Conservation (phyloP, 2,329 filamentous ascomycete genomes). For the Microsporum ferrugineum region DNA sequence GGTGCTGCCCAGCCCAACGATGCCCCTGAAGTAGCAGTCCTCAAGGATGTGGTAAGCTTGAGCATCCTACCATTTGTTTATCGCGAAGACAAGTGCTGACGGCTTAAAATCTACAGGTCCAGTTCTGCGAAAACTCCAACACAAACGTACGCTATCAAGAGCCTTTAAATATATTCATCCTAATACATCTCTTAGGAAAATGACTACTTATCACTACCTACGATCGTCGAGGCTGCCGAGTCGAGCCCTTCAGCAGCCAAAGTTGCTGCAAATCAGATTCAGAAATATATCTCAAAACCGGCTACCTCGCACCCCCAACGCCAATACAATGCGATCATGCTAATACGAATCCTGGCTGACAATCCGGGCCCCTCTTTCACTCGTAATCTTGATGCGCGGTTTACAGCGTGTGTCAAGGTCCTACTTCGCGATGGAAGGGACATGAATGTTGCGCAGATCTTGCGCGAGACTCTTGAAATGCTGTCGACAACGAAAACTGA, state of each 20-base stretch:
- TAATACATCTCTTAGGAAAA: slow-evolving; percentile 48
- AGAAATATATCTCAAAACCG: slow-evolving; percentile 68
- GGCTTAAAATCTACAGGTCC: neutral
- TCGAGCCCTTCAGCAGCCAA: slow-evolving; percentile 77
- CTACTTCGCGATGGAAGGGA: slow-evolving; percentile 61
- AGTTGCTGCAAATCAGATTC: slow-evolving; percentile 67
- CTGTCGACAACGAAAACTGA: slow-evolving; percentile 60
- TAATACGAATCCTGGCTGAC: slow-evolving; percentile 79
- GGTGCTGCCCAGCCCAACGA: neutral
- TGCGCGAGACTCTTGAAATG: slow-evolving; percentile 74
- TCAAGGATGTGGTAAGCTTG: neutral
- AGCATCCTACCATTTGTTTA: neutral
- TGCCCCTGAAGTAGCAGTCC: neutral
- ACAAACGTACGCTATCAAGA: neutral
- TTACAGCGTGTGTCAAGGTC: slow-evolving; percentile 63
- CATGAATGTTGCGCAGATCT: slow-evolving; percentile 66
- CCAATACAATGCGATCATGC: slow-evolving; percentile 95
- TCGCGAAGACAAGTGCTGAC: neutral
- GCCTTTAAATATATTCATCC: neutral
- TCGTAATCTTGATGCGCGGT: slow-evolving; percentile 77
- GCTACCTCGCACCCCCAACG: slow-evolving; percentile 54
- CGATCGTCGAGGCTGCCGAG: slow-evolving; percentile 89
- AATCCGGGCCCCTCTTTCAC: slow-evolving; percentile 88
- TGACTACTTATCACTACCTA: slow-evolving; percentile 83
- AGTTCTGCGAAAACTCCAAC: neutral